phyloP scores from a whole-genome alignment of 305 asterid species.

The Striga hermonthica region DNA sequence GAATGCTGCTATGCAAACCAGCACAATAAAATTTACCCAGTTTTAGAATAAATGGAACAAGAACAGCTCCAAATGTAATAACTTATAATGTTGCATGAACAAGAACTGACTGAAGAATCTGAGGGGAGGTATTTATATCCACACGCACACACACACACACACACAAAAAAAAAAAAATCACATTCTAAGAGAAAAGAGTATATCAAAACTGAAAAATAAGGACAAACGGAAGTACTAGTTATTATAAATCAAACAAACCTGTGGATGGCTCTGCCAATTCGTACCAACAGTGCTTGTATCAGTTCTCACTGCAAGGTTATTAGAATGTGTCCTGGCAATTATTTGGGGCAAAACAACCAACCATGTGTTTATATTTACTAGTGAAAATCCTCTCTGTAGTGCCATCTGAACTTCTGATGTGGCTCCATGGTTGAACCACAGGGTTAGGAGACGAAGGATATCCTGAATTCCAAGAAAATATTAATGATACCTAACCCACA shows the following conservation, averaged over 20 bases:
- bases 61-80: too few relatives aligned
- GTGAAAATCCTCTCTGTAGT: constrained; percentile 84
- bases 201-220: too few relatives aligned
- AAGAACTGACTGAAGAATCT: too few relatives aligned
- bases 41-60: too few relatives aligned
- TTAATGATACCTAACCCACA: constrained; percentile 7
- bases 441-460: constrained; percentile 93
- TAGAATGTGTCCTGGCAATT: constrained; percentile 98
- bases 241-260: constrained; percentile 47
- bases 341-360: constrained; percentile 98
- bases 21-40: too few relatives aligned
- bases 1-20: too few relatives aligned
- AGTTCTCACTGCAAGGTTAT: constrained; percentile 91
- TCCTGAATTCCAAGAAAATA: constrained; percentile 52
- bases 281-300: constrained; percentile 87
- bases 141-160: not conserved
- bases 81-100: too few relatives aligned
- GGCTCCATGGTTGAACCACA: constrained; percentile 99
- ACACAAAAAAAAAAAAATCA: constrained; percentile 4
- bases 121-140: too few relatives aligned
- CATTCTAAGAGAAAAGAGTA: not conserved
- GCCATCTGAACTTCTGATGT: constrained; percentile 96
- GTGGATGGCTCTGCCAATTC: constrained; percentile 98
- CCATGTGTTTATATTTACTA: constrained; percentile 98
- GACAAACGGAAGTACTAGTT: too few relatives aligned